Conservation (phyloP, 495 filamentous ascomycete genomes). For the Penicillium lividum region DNA sequence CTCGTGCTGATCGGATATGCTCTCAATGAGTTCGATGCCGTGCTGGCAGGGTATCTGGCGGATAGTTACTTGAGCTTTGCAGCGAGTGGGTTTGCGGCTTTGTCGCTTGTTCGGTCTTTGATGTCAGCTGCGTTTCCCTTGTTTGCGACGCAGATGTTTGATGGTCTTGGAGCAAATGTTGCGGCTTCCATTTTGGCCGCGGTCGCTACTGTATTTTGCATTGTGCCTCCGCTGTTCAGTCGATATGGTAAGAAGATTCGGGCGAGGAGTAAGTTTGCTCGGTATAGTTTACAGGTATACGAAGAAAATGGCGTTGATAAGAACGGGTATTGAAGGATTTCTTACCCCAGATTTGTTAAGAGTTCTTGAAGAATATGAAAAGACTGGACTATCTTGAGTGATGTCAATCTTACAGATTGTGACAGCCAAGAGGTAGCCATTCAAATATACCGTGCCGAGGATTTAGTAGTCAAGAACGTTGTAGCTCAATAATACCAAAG, state of each 20-base stretch:
- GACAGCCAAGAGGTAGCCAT: not conserved
- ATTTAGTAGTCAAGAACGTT: not conserved
- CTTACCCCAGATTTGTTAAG: not conserved
- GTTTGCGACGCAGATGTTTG: conserved; percentile 42
- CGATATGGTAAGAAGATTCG: conserved; percentile 39
- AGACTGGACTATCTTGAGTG: not conserved
- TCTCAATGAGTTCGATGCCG: conserved; percentile 44
- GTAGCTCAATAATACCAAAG: not conserved
- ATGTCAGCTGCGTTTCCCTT: conserved; percentile 43
- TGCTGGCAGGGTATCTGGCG: conserved; percentile 47
- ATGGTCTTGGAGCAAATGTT: conserved; percentile 37
- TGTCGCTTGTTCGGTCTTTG: conserved; percentile 38
- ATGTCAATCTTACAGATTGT: not conserved
- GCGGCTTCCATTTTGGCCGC: conserved; percentile 40
- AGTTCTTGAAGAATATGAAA: not conserved
- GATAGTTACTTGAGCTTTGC: conserved; percentile 48
- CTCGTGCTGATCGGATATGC: conserved; percentile 45
- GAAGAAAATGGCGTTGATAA: conserved; percentile 21
- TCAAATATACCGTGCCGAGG: not conserved
- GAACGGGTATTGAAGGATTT: conserved; percentile 11
- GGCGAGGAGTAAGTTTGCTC: conserved; percentile 43
- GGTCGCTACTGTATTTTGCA: conserved; percentile 41
- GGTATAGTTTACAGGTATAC: conserved; percentile 33
- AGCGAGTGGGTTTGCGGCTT: conserved; percentile 42
- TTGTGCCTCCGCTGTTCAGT: conserved; percentile 36